A percentile compares a stretch with the other conserved stretches of the same genome.
These are phyloP conservation scores for Mitragyna speciosa DNA, from an alignment of 257 asterid species.

Conservation along the genomic window DNA sequence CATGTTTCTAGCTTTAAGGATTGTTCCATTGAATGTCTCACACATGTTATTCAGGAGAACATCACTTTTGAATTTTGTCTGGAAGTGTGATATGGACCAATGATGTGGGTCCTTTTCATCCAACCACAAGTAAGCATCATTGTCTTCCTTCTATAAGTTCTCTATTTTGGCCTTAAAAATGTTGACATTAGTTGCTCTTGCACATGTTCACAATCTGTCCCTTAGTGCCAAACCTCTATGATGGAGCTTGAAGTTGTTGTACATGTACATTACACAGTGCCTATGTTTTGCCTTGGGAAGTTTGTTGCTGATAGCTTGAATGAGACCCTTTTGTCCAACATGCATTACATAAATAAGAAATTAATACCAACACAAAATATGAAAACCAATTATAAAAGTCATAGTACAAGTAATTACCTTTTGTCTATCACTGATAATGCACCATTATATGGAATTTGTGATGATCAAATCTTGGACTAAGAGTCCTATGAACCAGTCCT, in stretches of 20 bases:
- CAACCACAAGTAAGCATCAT: background rate
- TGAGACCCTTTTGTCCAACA: background rate
- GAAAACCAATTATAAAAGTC: rapidly evolving
- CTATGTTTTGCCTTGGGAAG: no score
- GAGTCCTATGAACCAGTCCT: background rate
- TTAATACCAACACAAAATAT: no score
- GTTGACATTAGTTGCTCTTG: background rate
- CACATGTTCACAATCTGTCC: background rate
- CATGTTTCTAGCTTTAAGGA: no score
- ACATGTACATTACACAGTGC: background rate
- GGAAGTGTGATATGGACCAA: no score
- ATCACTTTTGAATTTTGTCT: background rate
- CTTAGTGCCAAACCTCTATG: background rate
- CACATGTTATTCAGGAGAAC: no score
- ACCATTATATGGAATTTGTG: background rate
- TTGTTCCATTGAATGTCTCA: no score
- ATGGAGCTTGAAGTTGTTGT: background rate
- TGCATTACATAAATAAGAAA: no score
- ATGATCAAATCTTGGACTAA: background rate
- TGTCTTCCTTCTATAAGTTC: background rate
- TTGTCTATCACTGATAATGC: background rate
- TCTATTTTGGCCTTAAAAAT: background rate
- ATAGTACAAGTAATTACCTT: no score
- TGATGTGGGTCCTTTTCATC: no score
- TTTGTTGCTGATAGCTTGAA: background rate